Evolutionary conservation across 257 asterid genomes (phyloP).

Genomic region (Salvia hispanica): DNA sequence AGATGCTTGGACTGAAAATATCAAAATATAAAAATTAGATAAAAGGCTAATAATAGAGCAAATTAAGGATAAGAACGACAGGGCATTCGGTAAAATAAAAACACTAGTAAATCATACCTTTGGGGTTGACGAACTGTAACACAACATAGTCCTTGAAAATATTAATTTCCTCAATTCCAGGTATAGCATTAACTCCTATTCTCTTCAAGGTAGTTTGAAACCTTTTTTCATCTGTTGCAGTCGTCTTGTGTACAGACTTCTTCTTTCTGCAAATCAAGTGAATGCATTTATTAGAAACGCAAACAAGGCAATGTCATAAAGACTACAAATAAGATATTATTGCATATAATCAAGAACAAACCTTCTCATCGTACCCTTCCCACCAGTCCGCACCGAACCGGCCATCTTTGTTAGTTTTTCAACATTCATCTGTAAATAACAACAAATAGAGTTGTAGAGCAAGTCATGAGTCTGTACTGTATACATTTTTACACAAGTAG

Average conservation of each 20-base stretch:
- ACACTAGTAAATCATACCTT: conserved; percentile 40
- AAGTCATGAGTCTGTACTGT: too few relatives aligned
- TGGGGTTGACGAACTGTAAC: conserved; percentile 62
- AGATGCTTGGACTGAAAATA: conserved; percentile 63
- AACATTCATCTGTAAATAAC: conserved; percentile 60
- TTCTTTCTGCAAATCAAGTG: conserved; percentile 50
- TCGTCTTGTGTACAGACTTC: conserved; percentile 76
- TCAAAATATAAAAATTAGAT: too few relatives aligned
- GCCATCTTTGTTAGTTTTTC: conserved; percentile 71
- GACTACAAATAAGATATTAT: too few relatives aligned
- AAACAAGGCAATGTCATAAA: neutral
- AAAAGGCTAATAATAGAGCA: neutral
- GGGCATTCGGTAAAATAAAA: neutral
- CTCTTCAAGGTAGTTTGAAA: conserved; percentile 76
- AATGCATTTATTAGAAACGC: conserved; percentile 7
- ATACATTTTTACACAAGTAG: too few relatives aligned
- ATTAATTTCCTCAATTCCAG: conserved; percentile 73
- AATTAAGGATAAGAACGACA: too few relatives aligned
- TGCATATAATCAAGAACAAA: conserved; percentile 16
- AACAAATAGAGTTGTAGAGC: neutral
- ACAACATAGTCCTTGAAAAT: conserved; percentile 72
- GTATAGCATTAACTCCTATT: conserved; percentile 68
- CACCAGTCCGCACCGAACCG: conserved; percentile 71
- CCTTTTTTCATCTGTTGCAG: conserved; percentile 71
- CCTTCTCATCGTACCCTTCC: conserved; percentile 75